These are phyloP conservation scores for Vachellia collinsii DNA, from an alignment of 306 rosid species.

Conservation along the genomic window DNA sequence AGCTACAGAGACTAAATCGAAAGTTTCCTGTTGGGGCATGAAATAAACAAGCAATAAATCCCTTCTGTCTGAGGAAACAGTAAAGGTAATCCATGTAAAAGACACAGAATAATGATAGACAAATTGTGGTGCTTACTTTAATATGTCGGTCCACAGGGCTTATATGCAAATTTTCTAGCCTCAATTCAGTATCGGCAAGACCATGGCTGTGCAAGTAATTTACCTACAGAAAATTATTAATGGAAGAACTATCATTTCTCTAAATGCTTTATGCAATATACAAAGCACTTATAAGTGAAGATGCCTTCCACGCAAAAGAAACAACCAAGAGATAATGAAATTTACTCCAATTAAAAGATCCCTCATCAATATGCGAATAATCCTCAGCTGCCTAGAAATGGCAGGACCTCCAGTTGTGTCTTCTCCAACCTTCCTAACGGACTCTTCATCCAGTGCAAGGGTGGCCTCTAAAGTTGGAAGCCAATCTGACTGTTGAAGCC, in stretches of 20 bases:
- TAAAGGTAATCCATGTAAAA: slow-evolving; percentile 27
- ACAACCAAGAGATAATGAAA: slow-evolving; percentile 16
- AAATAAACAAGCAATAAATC: slow-evolving; percentile 16
- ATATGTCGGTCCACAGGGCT: slow-evolving; percentile 97
- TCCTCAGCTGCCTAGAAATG: slow-evolving; percentile 80
- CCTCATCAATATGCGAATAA: slow-evolving; percentile 88
- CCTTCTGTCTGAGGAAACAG: slow-evolving; percentile 28
- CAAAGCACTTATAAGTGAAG: slow-evolving; percentile 17
- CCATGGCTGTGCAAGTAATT: slow-evolving; percentile 98
- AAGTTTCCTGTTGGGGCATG: slow-evolving; percentile 18
- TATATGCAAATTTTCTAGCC: slow-evolving; percentile 92
- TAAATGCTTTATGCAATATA: slow-evolving; percentile 10
- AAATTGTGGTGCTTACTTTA: slow-evolving; percentile 64
- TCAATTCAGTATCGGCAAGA: slow-evolving; percentile 96
- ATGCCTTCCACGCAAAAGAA: slow-evolving; percentile 9
- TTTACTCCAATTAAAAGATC: slow-evolving; percentile 96
- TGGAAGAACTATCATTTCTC: slow-evolving; percentile 33
- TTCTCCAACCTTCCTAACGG: slow-evolving; percentile 91
- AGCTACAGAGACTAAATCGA: slow-evolving; percentile 4
- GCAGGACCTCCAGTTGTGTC: slow-evolving; percentile 92
- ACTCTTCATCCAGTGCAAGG: slow-evolving; percentile 94
- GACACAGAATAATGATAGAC: slow-evolving; percentile 23
- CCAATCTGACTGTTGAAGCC: slow-evolving; percentile 98
- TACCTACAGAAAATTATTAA: slow-evolving; percentile 58
- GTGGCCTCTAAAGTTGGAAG: slow-evolving; percentile 98